Evolutionary conservation across 306 rosid species (phyloP), one percentile per base, ranked within the genome.

Genomic region (Neltuma alba): DNA sequence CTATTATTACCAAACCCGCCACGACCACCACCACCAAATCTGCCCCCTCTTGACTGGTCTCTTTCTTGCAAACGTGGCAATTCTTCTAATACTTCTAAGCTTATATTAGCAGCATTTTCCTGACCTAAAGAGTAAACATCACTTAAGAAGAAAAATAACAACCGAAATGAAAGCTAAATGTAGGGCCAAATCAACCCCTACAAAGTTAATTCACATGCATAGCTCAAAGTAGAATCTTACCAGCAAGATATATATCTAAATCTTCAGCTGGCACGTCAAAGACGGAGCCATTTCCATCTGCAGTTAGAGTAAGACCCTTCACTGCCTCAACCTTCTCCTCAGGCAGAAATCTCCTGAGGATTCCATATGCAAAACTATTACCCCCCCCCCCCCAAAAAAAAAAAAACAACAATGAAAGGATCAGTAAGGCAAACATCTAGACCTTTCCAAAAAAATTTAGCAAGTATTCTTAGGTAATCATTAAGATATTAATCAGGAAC

Each of bases 301-400:
- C 93, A 13, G 97, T 90, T 45, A 92, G 88, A 7, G 92, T 54
- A 89, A 92, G 90, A 67, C 97, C 98, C 87, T 86, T 83, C 58
- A 89, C 91, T 23, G 94, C 80, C 87, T 92, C 97, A 5, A 91
- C 96, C 89, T 95, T 92, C 76, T 90, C 97, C 90, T 92, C 98
- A 0, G 98, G 90, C 87, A 92, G 88, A 81, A 95, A 90, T 74
- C 97, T 91, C 89, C 91, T 89, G 86, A 95, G 75, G 79, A 89
- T 86, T 66, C 84, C 83, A 69, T 72, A 95, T 5, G 95, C 99
- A 82, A 82, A 95, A 78, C 99, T 94, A 86, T 31, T 15, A 82
- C n/a, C n/a, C n/a, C n/a, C n/a, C n/a, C n/a, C n/a, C n/a, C n/a
- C n/a, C n/a, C 70, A 79, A 38, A 36, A 47, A 45, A 15, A 45